phyloP scores from a whole-genome alignment of 2,329 filamentous ascomycete genomes.

The Fusarium euwallaceae region DNA sequence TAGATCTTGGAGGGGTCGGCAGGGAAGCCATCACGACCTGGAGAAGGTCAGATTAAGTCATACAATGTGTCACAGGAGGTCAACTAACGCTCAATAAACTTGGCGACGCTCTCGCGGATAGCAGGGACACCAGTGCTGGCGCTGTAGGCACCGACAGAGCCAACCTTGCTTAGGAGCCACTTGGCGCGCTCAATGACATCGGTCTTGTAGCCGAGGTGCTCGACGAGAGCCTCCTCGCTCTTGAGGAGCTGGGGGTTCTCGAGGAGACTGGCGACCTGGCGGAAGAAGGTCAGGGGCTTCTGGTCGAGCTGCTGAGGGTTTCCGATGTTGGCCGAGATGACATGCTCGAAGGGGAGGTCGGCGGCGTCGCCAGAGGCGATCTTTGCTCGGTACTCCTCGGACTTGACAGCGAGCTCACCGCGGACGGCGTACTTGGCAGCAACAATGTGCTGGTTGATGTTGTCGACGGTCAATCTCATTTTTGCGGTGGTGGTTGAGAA shows the following conservation, averaged over 20 bases:
- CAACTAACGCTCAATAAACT: slow-evolving; percentile 86
- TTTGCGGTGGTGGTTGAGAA: slow-evolving; percentile 48
- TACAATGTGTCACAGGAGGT: background rate
- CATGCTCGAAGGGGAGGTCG: slow-evolving; percentile 84
- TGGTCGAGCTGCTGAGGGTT: slow-evolving; percentile 99
- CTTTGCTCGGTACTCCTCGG: slow-evolving; percentile 87
- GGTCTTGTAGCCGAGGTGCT: slow-evolving; percentile 84
- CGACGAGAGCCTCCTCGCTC: slow-evolving; percentile 82
- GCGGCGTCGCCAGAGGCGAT: slow-evolving; percentile 69
- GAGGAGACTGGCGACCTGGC: slow-evolving; percentile 91
- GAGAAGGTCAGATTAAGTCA: background rate
- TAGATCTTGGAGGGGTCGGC: slow-evolving; percentile 87
- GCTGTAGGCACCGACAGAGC: slow-evolving; percentile 96
- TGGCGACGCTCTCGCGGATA: slow-evolving; percentile 90
- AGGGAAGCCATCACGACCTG: slow-evolving; percentile 88
- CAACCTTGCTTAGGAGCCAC: slow-evolving; percentile 83
- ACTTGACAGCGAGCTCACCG: slow-evolving; percentile 93
- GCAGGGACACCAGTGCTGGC: slow-evolving; percentile 89
- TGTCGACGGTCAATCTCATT: slow-evolving; percentile 77
- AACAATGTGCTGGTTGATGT: slow-evolving; percentile 92
- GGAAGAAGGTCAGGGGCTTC: slow-evolving; percentile 99
- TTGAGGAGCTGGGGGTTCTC: slow-evolving; percentile 91
- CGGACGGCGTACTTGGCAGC: slow-evolving; percentile 96
- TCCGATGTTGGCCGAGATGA: slow-evolving; percentile 98
- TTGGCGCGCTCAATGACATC: slow-evolving; percentile 90